Conservation (phyloP, 768 basidiomycete genomes). For the Saitozyma podzolica region DNA sequence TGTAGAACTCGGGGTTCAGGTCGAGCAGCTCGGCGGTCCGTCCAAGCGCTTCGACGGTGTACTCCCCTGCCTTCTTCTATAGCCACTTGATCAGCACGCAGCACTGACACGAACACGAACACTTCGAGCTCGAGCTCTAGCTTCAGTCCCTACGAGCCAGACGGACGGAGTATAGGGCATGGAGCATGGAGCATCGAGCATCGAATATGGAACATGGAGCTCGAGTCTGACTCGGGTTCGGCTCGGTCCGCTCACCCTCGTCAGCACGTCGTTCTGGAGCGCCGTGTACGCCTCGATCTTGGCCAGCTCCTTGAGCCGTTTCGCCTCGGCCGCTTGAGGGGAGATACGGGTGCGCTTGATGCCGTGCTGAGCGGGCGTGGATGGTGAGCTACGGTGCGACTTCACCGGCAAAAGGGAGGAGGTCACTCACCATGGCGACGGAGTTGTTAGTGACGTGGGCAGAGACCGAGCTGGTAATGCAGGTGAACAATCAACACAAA, state of each 20-base stretch:
- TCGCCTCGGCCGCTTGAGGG: conserved; percentile 59
- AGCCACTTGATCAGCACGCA: background rate
- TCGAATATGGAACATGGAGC: conserved; percentile 1
- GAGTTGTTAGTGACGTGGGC: too few species aligned
- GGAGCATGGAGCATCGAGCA: too few species aligned
- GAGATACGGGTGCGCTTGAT: conserved; percentile 50
- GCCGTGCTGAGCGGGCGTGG: conserved; percentile 52
- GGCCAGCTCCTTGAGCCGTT: conserved; percentile 67
- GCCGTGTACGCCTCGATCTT: conserved; percentile 75
- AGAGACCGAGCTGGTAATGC: too few species aligned
- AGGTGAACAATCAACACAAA: too few species aligned
- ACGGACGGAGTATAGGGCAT: too few species aligned
- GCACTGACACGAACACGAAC: too few species aligned
- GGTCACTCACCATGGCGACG: too few species aligned
- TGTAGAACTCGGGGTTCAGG: conserved; percentile 92
- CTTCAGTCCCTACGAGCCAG: too few species aligned
- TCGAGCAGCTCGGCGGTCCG: conserved; percentile 74
- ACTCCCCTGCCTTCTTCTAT: conserved; percentile 72
- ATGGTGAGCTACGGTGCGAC: background rate
- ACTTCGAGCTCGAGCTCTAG: too few species aligned
- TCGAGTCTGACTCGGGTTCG: too few species aligned
- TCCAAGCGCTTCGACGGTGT: conserved; percentile 71
- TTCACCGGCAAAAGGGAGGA: too few species aligned
- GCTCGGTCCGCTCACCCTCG: conserved; percentile 67
- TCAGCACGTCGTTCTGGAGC: conserved; percentile 65